These are phyloP conservation scores for Diaporthe ilicicola DNA, from an alignment of 2,329 filamentous ascomycete species.

Conservation along the genomic window DNA sequence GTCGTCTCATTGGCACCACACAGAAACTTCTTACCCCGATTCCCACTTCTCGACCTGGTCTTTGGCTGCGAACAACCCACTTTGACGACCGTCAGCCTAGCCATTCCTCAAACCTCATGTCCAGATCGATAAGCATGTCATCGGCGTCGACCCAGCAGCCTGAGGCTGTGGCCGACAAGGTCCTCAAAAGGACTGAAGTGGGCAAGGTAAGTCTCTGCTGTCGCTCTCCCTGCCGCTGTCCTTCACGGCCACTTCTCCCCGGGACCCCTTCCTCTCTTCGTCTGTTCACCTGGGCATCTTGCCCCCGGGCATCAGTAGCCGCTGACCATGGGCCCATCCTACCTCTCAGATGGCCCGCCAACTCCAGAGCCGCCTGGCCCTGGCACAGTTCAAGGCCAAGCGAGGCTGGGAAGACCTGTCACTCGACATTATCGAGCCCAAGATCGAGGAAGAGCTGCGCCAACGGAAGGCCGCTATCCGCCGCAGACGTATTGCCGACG, in stretches of 20 bases:
- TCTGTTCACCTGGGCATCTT: conserved; percentile 9
- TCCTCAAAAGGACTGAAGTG: conserved; percentile 77
- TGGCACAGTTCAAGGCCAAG: conserved; percentile 97
- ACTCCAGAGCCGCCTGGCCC: conserved; percentile 90
- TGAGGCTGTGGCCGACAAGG: conserved; percentile 71
- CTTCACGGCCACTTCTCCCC: conserved; percentile 16
- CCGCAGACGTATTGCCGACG: conserved; percentile 73
- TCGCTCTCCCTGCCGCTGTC: neutral
- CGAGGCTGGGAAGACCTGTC: conserved; percentile 93
- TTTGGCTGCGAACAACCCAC: conserved; percentile 22
- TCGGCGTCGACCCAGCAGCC: conserved; percentile 71
- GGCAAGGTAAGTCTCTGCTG: conserved; percentile 67
- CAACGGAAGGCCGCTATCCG: conserved; percentile 47
- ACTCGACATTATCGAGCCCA: conserved; percentile 85
- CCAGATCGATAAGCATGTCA: conserved; percentile 57
- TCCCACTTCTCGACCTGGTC: conserved; percentile 30
- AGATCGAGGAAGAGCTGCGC: conserved; percentile 77
- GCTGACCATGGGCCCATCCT: conserved; percentile 27
- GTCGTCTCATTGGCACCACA: conserved; percentile 28
- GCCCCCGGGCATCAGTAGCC: conserved; percentile 28
- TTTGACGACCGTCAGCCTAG: conserved; percentile 22
- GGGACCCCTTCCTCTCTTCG: conserved; percentile 4
- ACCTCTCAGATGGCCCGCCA: conserved; percentile 82
- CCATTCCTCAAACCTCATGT: conserved; percentile 29
- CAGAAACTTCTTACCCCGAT: conserved; percentile 33